Conservation (phyloP, 2,329 filamentous ascomycete genomes). For the Fusarium buxicola region DNA sequence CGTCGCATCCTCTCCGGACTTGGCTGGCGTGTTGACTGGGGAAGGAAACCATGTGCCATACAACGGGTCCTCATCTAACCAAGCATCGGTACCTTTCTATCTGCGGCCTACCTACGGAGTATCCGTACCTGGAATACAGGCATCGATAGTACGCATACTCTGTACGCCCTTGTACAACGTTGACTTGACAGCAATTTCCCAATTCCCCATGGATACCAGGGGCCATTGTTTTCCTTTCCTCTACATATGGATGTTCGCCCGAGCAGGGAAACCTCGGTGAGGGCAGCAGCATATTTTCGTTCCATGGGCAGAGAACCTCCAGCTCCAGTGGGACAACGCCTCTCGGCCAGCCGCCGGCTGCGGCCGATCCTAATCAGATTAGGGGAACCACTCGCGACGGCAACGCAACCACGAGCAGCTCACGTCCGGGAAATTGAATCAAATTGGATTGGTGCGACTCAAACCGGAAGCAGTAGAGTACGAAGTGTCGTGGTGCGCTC, state of each 20-base stretch:
- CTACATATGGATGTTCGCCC: neutral
- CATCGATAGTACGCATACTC: constrained; percentile 16
- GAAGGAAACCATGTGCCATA: constrained; percentile 25
- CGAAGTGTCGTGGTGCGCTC: constrained; percentile 22
- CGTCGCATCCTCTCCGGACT: constrained; percentile 25
- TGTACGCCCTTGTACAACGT: constrained; percentile 4
- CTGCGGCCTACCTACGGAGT: constrained; percentile 7
- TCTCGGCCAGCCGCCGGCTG: constrained; percentile 14
- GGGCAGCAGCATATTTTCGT: constrained; percentile 5
- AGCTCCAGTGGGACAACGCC: constrained; percentile 9
- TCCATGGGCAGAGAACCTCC: neutral
- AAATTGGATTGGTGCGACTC: constrained; percentile 3
- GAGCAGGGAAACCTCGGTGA: constrained; percentile 13
- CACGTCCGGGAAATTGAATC: neutral
- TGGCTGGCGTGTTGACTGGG: constrained; percentile 21
- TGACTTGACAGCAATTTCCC: constrained; percentile 14
- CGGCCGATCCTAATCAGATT: constrained; percentile 36
- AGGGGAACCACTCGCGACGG: constrained; percentile 7
- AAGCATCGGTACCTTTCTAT: constrained; percentile 11
- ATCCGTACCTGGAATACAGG: constrained; percentile 7
- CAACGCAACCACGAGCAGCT: constrained; percentile 2
- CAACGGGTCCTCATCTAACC: constrained; percentile 10
- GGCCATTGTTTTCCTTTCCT: neutral
- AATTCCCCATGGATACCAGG: neutral
- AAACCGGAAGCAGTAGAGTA: neutral